A percentile compares a stretch with the other conserved stretches of the same genome.
Evolutionary conservation across 164 flowering plant genomes (phyloP).

Genomic region (Vitis labrusca): DNA sequence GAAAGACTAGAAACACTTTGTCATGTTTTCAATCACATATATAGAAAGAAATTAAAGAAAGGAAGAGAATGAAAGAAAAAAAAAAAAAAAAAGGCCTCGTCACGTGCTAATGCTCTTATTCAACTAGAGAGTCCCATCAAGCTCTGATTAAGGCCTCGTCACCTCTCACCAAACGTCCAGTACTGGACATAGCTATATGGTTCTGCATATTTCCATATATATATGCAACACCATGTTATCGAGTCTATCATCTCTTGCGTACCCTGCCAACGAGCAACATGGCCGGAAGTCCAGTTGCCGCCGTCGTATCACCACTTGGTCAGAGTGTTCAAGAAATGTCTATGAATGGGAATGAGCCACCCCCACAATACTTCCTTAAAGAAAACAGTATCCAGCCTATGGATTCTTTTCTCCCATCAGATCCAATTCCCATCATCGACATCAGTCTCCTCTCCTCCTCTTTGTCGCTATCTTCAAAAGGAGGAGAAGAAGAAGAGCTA

Average conservation of each 20-base stretch:
- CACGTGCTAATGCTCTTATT: too few relatives aligned
- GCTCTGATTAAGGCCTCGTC: too few relatives aligned
- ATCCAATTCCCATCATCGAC: conserved; percentile 23
- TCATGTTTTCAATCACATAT: too few relatives aligned
- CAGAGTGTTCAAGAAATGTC: conserved; percentile 23
- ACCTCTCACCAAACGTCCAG: too few relatives aligned
- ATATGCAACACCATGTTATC: too few relatives aligned
- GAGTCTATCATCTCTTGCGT: neutral
- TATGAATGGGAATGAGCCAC: conserved; percentile 12
- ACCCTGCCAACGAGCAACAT: neutral
- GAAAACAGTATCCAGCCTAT: neutral
- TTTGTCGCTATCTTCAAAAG: neutral
- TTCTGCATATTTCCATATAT: too few relatives aligned
- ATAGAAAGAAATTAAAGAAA: too few relatives aligned
- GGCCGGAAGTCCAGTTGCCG: neutral
- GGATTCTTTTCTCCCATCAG: conserved; percentile 5
- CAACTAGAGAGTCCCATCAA: too few relatives aligned
- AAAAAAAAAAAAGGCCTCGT: too few relatives aligned
- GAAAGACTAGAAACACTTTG: too few relatives aligned
- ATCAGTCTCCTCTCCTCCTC: conserved; percentile 13
- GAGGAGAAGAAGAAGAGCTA: conserved; percentile 16
- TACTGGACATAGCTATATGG: too few relatives aligned
- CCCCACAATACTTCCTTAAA: conserved; percentile 5
- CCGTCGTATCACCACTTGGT: neutral
- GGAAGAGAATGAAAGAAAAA: too few relatives aligned